Evolutionary conservation across 371 early-diverging fungal genomes (phyloP), one percentile per base, ranked within the genome.

Genomic region (Saksenaea vasiformis): DNA sequence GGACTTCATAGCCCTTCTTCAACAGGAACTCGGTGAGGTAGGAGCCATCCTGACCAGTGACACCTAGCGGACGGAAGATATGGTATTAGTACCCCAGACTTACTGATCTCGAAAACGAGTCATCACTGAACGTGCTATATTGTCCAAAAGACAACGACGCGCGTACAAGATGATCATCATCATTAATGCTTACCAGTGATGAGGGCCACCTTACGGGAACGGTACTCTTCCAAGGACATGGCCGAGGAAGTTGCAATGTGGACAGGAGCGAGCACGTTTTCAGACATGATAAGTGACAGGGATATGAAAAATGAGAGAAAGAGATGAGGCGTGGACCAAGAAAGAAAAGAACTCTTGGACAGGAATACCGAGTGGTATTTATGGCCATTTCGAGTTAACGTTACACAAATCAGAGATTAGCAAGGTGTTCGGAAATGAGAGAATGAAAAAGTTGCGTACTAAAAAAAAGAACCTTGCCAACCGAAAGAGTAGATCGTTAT

Each of bases 21-120:
- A 91, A 69, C 47, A 91, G 76, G 14, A 90, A 83, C 72, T 91
- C 93, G 4, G 90, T 83, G 31, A 92, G 76, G 72, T 91, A 92
- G 27, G 86, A 85, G 44, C 92, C 92, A 69, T 91, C 92, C 72
- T 92, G 92, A 41, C 92, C 92, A 60, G 90, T 92, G 65, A 92
- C 89, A 72, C 91, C 91, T 87, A 43, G 13, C 10, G 26, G 17
- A 41, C 47, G 8, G 31, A 14, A 15, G 31, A 14, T 19, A 36
- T 5, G 2, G 22, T 13, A 24, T 34, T 28, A 22, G 19, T 39
- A 1, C 4, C 19, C 37, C 13, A 22, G 5, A 9, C 10, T 22
- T 22, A 47, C 2, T 11, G 15, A 47, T 22, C n/a, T 3, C n/a
- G 22, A 26, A 19, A 19, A 3, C 34, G 14, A 38, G 8, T 54